Conservation (phyloP, 495 filamentous ascomycete genomes). For the Talaromyces liani region DNA sequence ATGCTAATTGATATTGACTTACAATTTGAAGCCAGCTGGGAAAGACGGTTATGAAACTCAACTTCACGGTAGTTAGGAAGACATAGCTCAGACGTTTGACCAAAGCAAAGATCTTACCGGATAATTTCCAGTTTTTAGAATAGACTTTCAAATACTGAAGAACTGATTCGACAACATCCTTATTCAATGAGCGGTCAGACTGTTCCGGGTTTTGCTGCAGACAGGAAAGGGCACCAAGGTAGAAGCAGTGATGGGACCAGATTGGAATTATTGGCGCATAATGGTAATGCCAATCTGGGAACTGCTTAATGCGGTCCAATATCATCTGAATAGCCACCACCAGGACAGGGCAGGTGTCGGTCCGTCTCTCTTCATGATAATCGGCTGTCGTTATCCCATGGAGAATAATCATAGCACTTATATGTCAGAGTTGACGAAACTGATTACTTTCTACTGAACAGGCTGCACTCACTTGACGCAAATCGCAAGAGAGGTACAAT, state of each 20-base stretch:
- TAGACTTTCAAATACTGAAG: conserved; percentile 2
- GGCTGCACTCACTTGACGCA: conserved; percentile 3
- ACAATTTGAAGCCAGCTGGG: neutral
- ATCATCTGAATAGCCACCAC: conserved; percentile 1
- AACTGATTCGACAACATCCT: conserved; percentile 2
- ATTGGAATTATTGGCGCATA: conserved; percentile 5
- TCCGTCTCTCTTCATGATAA: neutral
- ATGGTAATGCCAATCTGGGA: conserved; percentile 4
- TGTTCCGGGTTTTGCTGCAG: neutral
- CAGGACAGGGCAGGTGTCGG: neutral
- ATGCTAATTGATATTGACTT: conserved; percentile 5
- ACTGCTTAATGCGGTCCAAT: conserved; percentile 5
- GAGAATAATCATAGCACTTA: conserved; percentile 4
- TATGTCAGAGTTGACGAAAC: neutral
- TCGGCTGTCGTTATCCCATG: neutral
- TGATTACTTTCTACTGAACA: neutral
- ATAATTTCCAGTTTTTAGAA: conserved; percentile 3
- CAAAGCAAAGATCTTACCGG: neutral
- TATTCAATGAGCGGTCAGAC: neutral
- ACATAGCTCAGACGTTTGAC: neutral
- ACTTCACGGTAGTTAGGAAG: neutral
- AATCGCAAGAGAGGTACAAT: conserved; percentile 2
- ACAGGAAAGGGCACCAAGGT: conserved; percentile 4
- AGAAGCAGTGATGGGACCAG: conserved; percentile 6
- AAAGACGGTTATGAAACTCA: neutral